Conservation (phyloP, 345 rosid genomes). For the Eutrema japonicum region DNA sequence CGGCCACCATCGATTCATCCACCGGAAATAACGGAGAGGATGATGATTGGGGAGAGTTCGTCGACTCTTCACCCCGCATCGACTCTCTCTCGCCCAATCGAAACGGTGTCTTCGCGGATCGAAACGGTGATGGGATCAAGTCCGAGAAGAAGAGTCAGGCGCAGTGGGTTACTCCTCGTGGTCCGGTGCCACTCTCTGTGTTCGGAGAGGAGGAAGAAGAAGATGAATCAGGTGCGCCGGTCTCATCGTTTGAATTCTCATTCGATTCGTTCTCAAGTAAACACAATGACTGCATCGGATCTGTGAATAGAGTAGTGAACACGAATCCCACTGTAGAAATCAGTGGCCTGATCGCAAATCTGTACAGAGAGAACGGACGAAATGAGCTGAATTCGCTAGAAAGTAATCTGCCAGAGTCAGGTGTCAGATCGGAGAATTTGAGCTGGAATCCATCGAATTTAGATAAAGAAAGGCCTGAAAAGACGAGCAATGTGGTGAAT, state of each 20-base stretch:
- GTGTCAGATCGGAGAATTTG: slow-evolving; percentile 4
- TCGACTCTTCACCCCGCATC: slow-evolving; percentile 35
- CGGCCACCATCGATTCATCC: slow-evolving; percentile 10
- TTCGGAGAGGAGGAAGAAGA: slow-evolving; percentile 68
- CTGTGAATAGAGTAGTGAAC: slow-evolving; percentile 34
- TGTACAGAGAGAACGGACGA: slow-evolving; percentile 47
- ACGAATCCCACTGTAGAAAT: slow-evolving; percentile 28
- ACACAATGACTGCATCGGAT: slow-evolving; percentile 42
- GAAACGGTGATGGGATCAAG: slow-evolving; percentile 29
- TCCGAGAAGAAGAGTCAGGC: slow-evolving; percentile 36
- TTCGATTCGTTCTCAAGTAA: slow-evolving; percentile 34
- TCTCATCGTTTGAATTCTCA: slow-evolving; percentile 41
- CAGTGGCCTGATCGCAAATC: slow-evolving; percentile 53
- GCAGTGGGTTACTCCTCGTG: slow-evolving; percentile 53
- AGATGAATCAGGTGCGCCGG: slow-evolving; percentile 47
- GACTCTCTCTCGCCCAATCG: slow-evolving; percentile 6
- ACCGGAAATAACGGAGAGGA: slow-evolving; percentile 43
- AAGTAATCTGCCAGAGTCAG: neutral
- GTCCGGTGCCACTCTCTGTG: slow-evolving; percentile 84
- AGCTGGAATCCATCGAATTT: slow-evolving; percentile 49
- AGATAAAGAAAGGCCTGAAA: slow-evolving; percentile 26
- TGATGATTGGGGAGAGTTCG: slow-evolving; percentile 87
- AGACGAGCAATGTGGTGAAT: slow-evolving; percentile 20
- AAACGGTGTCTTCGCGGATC: slow-evolving; percentile 34
- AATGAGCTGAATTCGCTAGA: slow-evolving; percentile 20